A percentile compares a stretch with the other conserved stretches of the same genome.
Evolutionary conservation across 176 grass and related monocot genomes (phyloP).

Genomic region (sorghum (Sorghum bicolor)): DNA sequence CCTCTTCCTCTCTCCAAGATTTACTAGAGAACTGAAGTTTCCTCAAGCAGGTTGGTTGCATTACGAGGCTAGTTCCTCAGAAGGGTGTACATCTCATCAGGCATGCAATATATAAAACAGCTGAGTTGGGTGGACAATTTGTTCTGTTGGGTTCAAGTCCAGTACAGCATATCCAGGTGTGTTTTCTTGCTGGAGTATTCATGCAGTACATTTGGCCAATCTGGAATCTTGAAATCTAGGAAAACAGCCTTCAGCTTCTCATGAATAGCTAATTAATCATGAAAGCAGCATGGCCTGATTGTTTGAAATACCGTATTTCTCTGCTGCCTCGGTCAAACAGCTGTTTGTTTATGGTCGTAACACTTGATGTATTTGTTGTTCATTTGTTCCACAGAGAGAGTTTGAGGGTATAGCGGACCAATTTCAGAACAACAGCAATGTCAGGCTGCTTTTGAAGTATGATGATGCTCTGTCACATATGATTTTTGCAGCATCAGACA

Average conservation of each 20-base stretch:
- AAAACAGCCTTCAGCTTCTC: background rate
- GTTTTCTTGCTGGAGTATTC: constrained; percentile 17
- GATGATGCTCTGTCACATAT: constrained; percentile 87
- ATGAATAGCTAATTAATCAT: constrained; percentile 20
- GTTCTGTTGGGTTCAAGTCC: constrained; percentile 96
- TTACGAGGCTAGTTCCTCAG: constrained; percentile 91
- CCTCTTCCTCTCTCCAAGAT: constrained; percentile 12
- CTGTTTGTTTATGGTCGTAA: background rate
- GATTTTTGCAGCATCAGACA: constrained; percentile 94
- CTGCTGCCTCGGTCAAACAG: background rate
- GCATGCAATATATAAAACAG: constrained; percentile 86
- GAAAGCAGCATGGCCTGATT: background rate
- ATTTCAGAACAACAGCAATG: constrained; percentile 66
- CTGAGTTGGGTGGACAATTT: constrained; percentile 92
- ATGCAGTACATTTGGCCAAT: background rate
- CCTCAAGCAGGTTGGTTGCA: constrained; percentile 72
- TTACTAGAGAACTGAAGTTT: constrained; percentile 33
- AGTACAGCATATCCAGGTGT: constrained; percentile 80
- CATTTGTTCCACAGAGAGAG: constrained; percentile 62
- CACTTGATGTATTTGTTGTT: constrained; percentile 4
- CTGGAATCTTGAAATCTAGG: constrained; percentile 1
- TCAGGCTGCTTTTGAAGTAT: constrained; percentile 79
- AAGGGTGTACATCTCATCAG: constrained; percentile 98
- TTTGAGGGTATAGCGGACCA: constrained; percentile 84
- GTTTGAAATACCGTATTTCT: background rate